Percentiles rank a stretch among this genome's conserved stretches.
Evolutionary conservation across 805 yeast genomes (phyloP).

Genomic region (Ogataea glucozyma): DNA sequence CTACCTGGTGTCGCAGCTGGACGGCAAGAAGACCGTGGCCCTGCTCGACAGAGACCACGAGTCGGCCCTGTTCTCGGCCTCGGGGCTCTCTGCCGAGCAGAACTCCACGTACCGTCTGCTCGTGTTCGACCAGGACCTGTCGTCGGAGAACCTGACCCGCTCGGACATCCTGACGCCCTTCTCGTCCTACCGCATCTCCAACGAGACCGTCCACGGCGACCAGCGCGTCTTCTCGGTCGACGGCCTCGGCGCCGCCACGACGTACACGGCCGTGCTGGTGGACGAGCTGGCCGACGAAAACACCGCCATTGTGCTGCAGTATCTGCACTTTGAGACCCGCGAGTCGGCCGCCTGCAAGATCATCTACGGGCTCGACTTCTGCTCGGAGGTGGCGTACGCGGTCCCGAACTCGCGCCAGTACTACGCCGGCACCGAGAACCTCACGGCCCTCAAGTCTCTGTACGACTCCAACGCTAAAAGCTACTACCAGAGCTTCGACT

Average conservation of each 20-base stretch:
- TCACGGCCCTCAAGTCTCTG: constrained; percentile 39
- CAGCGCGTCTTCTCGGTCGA: constrained; percentile 56
- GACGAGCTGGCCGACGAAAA: constrained; percentile 42
- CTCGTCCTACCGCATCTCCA: constrained; percentile 44
- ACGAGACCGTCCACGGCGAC: constrained; percentile 11
- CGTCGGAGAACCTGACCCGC: constrained; percentile 52
- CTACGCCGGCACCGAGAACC: constrained; percentile 32
- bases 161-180: constrained; percentile 1
- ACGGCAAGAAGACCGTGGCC: constrained; percentile 51
- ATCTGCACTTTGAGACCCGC: constrained; percentile 58
- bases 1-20: constrained; percentile 69
- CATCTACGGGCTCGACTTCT: constrained; percentile 73
- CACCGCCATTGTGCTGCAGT: constrained; percentile 67
- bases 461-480: constrained; percentile 67
- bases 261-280: constrained; percentile 65
- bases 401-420: constrained; percentile 56
- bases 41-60: constrained; percentile 70
- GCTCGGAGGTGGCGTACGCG: constrained; percentile 80
- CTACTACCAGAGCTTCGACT: constrained; percentile 64
- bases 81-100: constrained; percentile 3
- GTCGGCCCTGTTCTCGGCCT: constrained; percentile 53
- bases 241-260: constrained; percentile 60
- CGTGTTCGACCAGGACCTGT: constrained; percentile 38
- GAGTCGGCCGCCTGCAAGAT: constrained; percentile 63
- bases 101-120: constrained; percentile 9